These are phyloP conservation scores for Capronia coronata DNA, from an alignment of 2,329 filamentous ascomycete species.

Conservation along the genomic window DNA sequence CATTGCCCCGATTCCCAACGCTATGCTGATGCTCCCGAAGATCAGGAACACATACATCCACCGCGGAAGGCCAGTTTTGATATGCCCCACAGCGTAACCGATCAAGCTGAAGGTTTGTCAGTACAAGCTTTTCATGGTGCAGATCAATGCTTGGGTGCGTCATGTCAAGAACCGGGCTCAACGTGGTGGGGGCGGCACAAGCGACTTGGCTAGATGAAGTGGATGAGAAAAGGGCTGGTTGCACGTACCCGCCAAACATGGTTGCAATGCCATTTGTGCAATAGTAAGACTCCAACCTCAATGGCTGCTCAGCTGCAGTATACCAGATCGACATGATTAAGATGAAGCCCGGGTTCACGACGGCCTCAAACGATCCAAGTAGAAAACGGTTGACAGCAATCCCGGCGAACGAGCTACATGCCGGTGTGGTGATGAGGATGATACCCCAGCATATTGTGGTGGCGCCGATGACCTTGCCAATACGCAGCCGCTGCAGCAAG, in stretches of 20 bases:
- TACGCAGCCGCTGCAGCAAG: slow-evolving; percentile 44
- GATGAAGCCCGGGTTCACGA: slow-evolving; percentile 34
- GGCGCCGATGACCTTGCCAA: slow-evolving; percentile 43
- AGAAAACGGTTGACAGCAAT: slow-evolving; percentile 21
- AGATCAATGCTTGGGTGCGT: no score
- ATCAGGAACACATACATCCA: slow-evolving; percentile 29
- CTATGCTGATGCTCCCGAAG: slow-evolving; percentile 19
- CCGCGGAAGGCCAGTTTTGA: slow-evolving; percentile 17
- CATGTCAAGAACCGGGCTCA: no score
- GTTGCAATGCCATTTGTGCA: slow-evolving; percentile 53
- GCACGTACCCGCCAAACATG: slow-evolving; percentile 57
- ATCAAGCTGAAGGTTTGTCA: slow-evolving; percentile 30
- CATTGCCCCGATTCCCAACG: slow-evolving; percentile 11
- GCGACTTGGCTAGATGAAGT: neutral
- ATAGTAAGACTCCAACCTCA: slow-evolving; percentile 19
- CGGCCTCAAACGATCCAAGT: slow-evolving; percentile 16
- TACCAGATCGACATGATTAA: slow-evolving; percentile 29
- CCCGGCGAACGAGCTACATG: slow-evolving; percentile 16
- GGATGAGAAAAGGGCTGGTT: slow-evolving; percentile 25
- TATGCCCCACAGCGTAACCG: slow-evolving; percentile 22
- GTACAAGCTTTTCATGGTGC: neutral
- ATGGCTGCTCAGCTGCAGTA: slow-evolving; percentile 16
- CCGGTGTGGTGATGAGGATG: slow-evolving; percentile 19
- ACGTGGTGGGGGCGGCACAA: no score
- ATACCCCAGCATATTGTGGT: slow-evolving; percentile 28